Evolutionary conservation across 345 rosid genomes (phyloP).

Genomic region (Boechera stricta): DNA sequence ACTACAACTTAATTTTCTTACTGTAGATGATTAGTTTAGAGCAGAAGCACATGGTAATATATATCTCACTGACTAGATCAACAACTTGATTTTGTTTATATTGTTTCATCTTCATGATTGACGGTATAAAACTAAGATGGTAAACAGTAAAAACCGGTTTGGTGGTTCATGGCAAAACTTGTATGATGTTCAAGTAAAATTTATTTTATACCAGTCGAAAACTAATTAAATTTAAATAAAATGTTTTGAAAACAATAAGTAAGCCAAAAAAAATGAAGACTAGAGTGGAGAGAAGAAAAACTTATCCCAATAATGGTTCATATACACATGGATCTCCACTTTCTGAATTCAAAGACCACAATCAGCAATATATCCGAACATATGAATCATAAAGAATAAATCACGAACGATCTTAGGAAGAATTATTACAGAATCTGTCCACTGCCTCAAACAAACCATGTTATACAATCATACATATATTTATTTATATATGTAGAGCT

Average conservation of each 20-base stretch:
- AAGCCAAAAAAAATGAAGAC: background rate
- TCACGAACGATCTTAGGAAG: background rate
- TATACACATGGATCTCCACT: background rate
- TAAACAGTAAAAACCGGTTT: background rate
- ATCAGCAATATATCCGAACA: background rate
- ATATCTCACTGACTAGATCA: slow-evolving; percentile 18
- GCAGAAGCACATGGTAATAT: background rate
- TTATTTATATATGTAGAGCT: slow-evolving; percentile 11
- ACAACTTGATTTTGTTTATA: background rate
- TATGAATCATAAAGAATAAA: background rate
- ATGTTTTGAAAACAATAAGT: background rate
- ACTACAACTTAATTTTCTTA: background rate
- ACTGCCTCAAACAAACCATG: slow-evolving; percentile 26
- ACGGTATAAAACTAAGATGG: background rate
- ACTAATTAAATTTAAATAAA: background rate
- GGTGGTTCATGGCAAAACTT: background rate
- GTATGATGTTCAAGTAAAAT: background rate
- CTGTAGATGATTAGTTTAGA: background rate
- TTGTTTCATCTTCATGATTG: slow-evolving; percentile 12
- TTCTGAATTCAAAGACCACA: slow-evolving; percentile 10
- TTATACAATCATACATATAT: slow-evolving; percentile 8
- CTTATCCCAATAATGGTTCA: background rate
- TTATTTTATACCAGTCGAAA: background rate
- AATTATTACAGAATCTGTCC: slow-evolving; percentile 12
- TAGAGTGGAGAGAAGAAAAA: background rate